phyloP scores from a whole-genome alignment of 306 rosid species.

The Malus domestica region ASM211411v1 NC_041796.1:14511001-14511500 shows the following conservation, averaged over 20 bases:
- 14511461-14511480: conserved; percentile 89
- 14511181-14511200: neutral
- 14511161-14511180: neutral
- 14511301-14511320: neutral
- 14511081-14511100: neutral
- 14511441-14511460: conserved; percentile 98
- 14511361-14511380: neutral
- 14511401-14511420: neutral
- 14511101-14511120: neutral
- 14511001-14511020: neutral
- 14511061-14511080: neutral
- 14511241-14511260: neutral
- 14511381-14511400: conserved; percentile 4
- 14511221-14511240: neutral
- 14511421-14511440: conserved; percentile 91
- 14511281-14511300: neutral
- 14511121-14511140: neutral
- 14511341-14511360: neutral
- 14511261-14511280: neutral
- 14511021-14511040: neutral
- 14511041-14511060: neutral
- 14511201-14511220: neutral
- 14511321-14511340: neutral
- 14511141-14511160: neutral
- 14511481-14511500: conserved; percentile 61